Percentiles rank a stretch among this genome's conserved stretches.
Conservation (phyloP, 306 rosid genomes). For the barrel medic (Medicago truncatula) region DNA sequence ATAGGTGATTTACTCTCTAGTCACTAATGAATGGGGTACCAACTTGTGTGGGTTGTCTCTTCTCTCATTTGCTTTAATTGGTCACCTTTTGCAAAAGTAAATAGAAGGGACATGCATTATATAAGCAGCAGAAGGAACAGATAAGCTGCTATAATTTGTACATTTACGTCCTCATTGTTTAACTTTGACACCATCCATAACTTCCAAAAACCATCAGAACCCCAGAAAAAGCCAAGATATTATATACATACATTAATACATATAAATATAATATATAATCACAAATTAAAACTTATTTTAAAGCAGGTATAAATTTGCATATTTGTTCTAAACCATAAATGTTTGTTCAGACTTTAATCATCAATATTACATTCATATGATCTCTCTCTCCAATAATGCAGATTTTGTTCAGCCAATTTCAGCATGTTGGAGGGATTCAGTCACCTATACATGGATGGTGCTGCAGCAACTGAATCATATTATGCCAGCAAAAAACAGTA, state of each 20-base stretch:
- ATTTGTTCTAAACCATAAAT: background rate
- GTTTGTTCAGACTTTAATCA: slow-evolving; percentile 14
- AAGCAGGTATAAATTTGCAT: no score
- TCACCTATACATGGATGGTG: slow-evolving; percentile 42
- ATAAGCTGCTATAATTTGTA: slow-evolving; percentile 33
- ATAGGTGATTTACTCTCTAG: background rate
- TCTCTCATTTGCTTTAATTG: slow-evolving; percentile 20
- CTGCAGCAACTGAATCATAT: slow-evolving; percentile 38
- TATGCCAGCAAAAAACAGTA: slow-evolving; percentile 62
- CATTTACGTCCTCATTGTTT: slow-evolving; percentile 17
- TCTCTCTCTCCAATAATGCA: slow-evolving; percentile 62
- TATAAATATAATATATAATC: slow-evolving; percentile 12
- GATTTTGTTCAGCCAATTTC: slow-evolving; percentile 51
- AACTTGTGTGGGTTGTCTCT: slow-evolving; percentile 15
- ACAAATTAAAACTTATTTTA: slow-evolving; percentile 37
- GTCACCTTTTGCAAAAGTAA: slow-evolving; percentile 17
- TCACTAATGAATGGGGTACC: background rate
- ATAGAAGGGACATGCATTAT: background rate
- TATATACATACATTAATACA: background rate
- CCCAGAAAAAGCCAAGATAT: background rate
- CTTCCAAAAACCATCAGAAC: slow-evolving; percentile 36
- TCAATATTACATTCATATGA: background rate
- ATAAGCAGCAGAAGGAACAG: slow-evolving; percentile 30
- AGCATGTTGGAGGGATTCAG: slow-evolving; percentile 61
- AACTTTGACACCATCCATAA: background rate